These are phyloP conservation scores for Sechiopsis laciniata DNA, from an alignment of 306 rosid species.

Conservation along the genomic window DNA sequence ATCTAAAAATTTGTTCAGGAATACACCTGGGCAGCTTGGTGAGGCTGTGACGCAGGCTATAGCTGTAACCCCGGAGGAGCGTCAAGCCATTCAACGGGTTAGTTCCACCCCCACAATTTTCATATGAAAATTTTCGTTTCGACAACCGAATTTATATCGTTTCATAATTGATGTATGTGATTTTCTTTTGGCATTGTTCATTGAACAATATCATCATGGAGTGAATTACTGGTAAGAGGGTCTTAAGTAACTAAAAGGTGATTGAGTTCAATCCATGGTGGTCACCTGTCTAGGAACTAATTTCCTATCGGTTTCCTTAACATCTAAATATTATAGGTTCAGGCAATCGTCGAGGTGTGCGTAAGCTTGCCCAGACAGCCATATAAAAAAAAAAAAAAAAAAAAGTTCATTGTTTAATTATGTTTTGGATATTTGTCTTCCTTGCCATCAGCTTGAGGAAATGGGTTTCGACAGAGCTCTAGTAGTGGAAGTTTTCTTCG, in stretches of 20 bases:
- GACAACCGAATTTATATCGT: background rate
- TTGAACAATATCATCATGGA: no score
- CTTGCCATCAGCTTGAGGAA: constrained; percentile 66
- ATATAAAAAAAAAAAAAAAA: no score
- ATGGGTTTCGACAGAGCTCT: constrained; percentile 78
- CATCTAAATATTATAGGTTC: no score
- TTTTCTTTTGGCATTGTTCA: background rate
- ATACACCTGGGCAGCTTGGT: constrained; percentile 54
- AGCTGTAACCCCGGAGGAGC: constrained; percentile 87
- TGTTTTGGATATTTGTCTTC: background rate
- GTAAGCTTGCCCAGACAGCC: no score
- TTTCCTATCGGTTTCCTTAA: no score
- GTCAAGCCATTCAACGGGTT: constrained; percentile 86
- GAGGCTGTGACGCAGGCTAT: constrained; percentile 59
- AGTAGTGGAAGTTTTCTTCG: constrained; percentile 81
- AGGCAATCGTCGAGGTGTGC: no score
- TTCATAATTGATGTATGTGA: background rate
- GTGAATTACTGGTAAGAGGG: no score
- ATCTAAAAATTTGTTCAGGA: constrained; percentile 38
- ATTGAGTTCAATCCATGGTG: no score
- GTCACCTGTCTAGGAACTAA: no score
- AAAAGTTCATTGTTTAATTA: background rate
- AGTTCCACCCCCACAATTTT: constrained; percentile 26
- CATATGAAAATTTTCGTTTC: background rate
- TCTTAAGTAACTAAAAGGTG: no score